Evolutionary conservation across 768 basidiomycete species (phyloP), one percentile per base, ranked within the genome.

Genomic region (Albatrellus ellisii): DNA sequence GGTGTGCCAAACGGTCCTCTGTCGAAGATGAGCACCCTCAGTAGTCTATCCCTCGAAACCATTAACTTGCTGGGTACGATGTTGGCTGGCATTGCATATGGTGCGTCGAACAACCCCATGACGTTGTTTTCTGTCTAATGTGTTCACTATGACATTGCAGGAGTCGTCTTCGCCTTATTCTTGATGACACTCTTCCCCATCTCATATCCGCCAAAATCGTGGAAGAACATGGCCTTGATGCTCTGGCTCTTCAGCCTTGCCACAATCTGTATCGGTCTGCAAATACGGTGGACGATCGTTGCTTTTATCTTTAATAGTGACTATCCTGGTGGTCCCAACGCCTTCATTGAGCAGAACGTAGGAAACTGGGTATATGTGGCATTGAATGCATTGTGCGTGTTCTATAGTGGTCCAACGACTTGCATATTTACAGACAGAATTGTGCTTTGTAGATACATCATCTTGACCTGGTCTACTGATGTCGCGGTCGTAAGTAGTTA

Each of bases 321-420:
- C 14, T 49, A 50, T 36, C 43, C 48, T 29, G 51, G 51, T 2
- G 58, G 51, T 2, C 54, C 58, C 10, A 43, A 47, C 17, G 25
- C 29, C 14, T 62, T 54, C 37, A 43, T 58, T 24, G 39, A 43
- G 17, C 34, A 48, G 27, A 43, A 56, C 15, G 31, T 49, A 0
- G 38, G 39, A 15, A 47, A 49, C 20, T 37, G 47, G 20, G 39
- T 45, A 10, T 53, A 55, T 35, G 31, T 55, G 9, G 49, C 45
- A 9, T 29, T 56, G 8, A 54, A 56, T 6, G 46, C 46, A 18
- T 44, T 51, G 58, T 59, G 36, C 38, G 57, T 52, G 41, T n/a
- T n/a, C n/a, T n/a, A n/a, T n/a, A n/a, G n/a, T n/a, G n/a, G n/a
- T n/a, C n/a, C n/a, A n/a, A n/a, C n/a, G n/a, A n/a, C n/a, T n/a